Base-by-base conservation (phyloP, 495 filamentous ascomycete species). In the Penicillium antarcticum region DNA sequence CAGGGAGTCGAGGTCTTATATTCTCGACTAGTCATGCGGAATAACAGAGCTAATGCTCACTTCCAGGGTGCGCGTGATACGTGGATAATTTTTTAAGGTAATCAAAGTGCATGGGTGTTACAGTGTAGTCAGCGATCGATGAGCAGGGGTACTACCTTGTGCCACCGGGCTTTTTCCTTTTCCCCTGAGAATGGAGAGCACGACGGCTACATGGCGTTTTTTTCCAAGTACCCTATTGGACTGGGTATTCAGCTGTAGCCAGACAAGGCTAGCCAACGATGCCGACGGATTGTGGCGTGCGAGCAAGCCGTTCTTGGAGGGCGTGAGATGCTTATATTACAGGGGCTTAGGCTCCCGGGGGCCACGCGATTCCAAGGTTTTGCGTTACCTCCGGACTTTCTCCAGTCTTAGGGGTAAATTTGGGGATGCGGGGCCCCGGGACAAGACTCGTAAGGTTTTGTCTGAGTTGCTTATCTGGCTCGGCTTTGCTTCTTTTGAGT, bases 81-180 rank as follows among this genome's bases (percentile, higher is more conserved):
- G 47, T 49, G 47, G 26, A 42, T 42, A 17, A 41, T 33, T 41
- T 41, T 35, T 10, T n/a, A 5, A 21, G 21, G 21, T 19, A 40
- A 48, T 26, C 24, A 9, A 31, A 31, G 18, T 23, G 4, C 38
- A 33, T 23, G 31, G 16, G n/a, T 17, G 1, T 21, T 41, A 21
- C 16, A 48, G 31, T 21, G 31, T 23, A 26, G 17, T 10, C 7
- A 24, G 4, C 32, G 42, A 16, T 24, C 31, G 31, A 45, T 26
- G n/a, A 16, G 18, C 43, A 35, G 43, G 32, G 32, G 32, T 16
- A 11, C 6, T 23, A 18, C 21, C 14, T 16, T 32, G 26, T 21
- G 11, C 47, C 47, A 37, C 47, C 47, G 47, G 47, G 47, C 17
- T 42, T 42, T 49, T 42, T 1, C 47, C 29, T n/a, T 12, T 23